Percentiles rank a stretch among this genome's conserved stretches.
phyloP scores from a whole-genome alignment of 768 basidiomycete genomes.

The Sarcomyxa edulis region DNA sequence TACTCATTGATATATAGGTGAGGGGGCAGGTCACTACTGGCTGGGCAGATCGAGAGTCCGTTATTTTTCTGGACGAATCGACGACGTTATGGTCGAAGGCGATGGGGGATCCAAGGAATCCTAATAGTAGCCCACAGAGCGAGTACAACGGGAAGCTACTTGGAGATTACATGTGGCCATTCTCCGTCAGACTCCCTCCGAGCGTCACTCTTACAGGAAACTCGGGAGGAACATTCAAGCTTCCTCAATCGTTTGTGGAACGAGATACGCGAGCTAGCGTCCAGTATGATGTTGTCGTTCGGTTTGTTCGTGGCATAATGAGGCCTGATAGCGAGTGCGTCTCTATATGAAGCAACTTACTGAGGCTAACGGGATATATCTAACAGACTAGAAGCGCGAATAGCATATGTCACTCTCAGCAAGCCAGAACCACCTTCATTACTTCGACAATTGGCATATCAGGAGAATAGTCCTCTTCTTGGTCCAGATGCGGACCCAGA shows the following conservation, averaged over 20 bases:
- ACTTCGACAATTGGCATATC: constrained; percentile 45
- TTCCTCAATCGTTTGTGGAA: constrained; percentile 35
- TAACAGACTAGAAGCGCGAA: constrained; percentile 40
- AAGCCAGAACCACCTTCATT: constrained; percentile 41
- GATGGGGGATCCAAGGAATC: constrained; percentile 22
- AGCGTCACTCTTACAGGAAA: constrained; percentile 20
- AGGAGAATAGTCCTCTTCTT: constrained; percentile 33
- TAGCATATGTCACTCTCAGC: constrained; percentile 45
- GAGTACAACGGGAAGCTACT: constrained; percentile 21
- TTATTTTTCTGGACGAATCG: constrained; percentile 28
- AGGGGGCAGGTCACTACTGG: constrained; percentile 33
- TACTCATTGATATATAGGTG: constrained; percentile 18
- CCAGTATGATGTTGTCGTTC: constrained; percentile 28
- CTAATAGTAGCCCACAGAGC: constrained; percentile 10
- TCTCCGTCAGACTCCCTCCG: constrained; percentile 33
- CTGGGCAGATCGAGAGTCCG: constrained; percentile 25
- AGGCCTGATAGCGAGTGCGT: constrained; percentile 27
- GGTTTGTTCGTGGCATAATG: constrained; percentile 25
- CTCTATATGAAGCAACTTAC: not conserved
- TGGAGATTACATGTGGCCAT: constrained; percentile 32
- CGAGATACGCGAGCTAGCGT: constrained; percentile 30
- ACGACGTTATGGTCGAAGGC: constrained; percentile 30
- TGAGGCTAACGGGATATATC: too few relatives aligned
- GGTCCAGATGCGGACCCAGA: constrained; percentile 44
- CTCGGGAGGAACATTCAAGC: constrained; percentile 18